Conservation (phyloP, 306 rosid species). For the Echinosophora koreensis region DNA sequence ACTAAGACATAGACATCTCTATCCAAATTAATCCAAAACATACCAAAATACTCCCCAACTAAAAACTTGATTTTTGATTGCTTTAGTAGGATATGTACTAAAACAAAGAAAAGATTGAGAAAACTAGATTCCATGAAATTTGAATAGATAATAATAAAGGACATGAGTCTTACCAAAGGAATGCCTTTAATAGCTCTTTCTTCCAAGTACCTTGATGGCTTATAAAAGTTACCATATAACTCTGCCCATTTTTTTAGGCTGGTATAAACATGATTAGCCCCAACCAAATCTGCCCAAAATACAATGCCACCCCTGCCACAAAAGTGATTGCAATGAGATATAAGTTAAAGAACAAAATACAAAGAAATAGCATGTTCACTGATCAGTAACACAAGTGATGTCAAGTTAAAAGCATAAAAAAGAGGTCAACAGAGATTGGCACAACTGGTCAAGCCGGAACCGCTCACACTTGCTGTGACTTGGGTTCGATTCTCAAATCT, state of each 20-base stretch:
- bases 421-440: too few species aligned
- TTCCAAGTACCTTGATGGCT: constrained; percentile 90
- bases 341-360: neutral
- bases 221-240: constrained; percentile 76
- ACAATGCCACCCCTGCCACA: constrained; percentile 90
- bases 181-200: constrained; percentile 87
- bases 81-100: neutral
- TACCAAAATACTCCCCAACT: neutral
- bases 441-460: too few species aligned
- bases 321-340: constrained; percentile 35
- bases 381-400: neutral
- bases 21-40: neutral
- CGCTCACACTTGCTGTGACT: too few species aligned
- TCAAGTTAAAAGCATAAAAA: too few species aligned
- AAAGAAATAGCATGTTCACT: neutral
- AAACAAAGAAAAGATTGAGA: constrained; percentile 3
- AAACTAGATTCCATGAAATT: constrained; percentile 20
- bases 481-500: too few species aligned
- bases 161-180: constrained; percentile 71
- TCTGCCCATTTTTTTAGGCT: constrained; percentile 88
- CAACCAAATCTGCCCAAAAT: constrained; percentile 90
- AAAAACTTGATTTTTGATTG: neutral
- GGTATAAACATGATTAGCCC: constrained; percentile 75
- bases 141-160: constrained; percentile 14
- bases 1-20: neutral